Percentiles rank a stretch among this genome's conserved stretches.
phyloP scores from a whole-genome alignment of 2,329 filamentous ascomycete genomes.

The Chaetomium globosum region DNA sequence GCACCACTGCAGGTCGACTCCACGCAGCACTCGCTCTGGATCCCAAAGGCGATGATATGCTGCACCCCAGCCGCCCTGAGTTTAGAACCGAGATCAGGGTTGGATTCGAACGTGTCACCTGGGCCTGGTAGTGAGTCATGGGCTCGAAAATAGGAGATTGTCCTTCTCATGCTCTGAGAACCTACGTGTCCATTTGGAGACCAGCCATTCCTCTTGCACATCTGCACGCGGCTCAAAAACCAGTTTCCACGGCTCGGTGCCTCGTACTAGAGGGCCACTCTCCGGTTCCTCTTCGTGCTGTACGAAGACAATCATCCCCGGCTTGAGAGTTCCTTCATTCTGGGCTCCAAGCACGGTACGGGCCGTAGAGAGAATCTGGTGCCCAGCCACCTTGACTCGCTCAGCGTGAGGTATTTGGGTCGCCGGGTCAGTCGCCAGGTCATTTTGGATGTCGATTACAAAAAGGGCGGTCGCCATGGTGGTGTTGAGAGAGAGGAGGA shows the following conservation, averaged over 20 bases:
- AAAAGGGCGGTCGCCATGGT: slow-evolving; percentile 38
- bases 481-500: background rate
- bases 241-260: slow-evolving; percentile 38
- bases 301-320: slow-evolving; percentile 38
- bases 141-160: background rate
- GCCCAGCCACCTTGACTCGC: slow-evolving; percentile 34
- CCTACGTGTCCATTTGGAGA: slow-evolving; percentile 39
- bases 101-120: slow-evolving; percentile 41
- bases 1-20: slow-evolving; percentile 38
- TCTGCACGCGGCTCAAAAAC: slow-evolving; percentile 38
- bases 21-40: slow-evolving; percentile 43
- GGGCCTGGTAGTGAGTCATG: background rate
- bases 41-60: slow-evolving; percentile 39
- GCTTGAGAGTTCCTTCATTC: background rate
- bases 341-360: slow-evolving; percentile 30
- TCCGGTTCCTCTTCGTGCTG: slow-evolving; percentile 40
- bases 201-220: slow-evolving; percentile 34
- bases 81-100: slow-evolving; percentile 37
- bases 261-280: slow-evolving; percentile 34
- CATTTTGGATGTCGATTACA: slow-evolving; percentile 43
- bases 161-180: background rate
- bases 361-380: slow-evolving; percentile 35
- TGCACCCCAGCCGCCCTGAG: slow-evolving; percentile 36
- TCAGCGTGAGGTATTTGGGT: slow-evolving; percentile 38
- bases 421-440: slow-evolving; percentile 36